Evolutionary conservation across 805 yeast genomes (phyloP).

Genomic region (Hemisphaericaspora nanyangensis): DNA sequence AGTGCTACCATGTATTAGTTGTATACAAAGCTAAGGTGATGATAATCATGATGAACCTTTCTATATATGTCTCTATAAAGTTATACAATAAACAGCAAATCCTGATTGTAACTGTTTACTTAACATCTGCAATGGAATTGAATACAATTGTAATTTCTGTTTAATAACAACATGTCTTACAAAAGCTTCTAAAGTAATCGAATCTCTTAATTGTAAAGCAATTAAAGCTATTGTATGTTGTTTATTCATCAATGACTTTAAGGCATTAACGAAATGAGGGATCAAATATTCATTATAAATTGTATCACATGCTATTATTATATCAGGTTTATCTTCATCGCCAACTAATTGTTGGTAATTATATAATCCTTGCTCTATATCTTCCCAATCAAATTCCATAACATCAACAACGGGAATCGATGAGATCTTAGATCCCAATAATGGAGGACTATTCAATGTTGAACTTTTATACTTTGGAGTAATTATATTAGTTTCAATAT

Average conservation of each 20-base stretch:
- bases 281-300: conserved; percentile 61
- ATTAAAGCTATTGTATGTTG: conserved; percentile 34
- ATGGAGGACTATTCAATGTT: conserved; percentile 3
- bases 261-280: conserved; percentile 43
- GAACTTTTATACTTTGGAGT: not conserved
- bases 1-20: too few relatives aligned
- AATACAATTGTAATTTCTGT: conserved; percentile 29
- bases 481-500: conserved; percentile 39
- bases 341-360: conserved; percentile 14
- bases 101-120: conserved; percentile 35
- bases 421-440: not conserved
- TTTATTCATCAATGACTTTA: conserved; percentile 30
- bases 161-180: conserved; percentile 26
- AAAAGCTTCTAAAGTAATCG: conserved; percentile 46
- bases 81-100: conserved; percentile 40
- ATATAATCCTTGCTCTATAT: conserved; percentile 29
- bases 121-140: conserved; percentile 28
- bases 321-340: conserved; percentile 30
- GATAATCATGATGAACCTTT: too few relatives aligned
- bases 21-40: too few relatives aligned
- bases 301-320: conserved; percentile 60
- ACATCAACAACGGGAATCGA: conserved; percentile 33
- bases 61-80: not conserved
- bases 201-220: conserved; percentile 51
- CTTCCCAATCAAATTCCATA: conserved; percentile 62